Evolutionary conservation across 2,329 filamentous ascomycete genomes (phyloP).

Genomic region (Emmonsiellopsis sp.): DNA sequence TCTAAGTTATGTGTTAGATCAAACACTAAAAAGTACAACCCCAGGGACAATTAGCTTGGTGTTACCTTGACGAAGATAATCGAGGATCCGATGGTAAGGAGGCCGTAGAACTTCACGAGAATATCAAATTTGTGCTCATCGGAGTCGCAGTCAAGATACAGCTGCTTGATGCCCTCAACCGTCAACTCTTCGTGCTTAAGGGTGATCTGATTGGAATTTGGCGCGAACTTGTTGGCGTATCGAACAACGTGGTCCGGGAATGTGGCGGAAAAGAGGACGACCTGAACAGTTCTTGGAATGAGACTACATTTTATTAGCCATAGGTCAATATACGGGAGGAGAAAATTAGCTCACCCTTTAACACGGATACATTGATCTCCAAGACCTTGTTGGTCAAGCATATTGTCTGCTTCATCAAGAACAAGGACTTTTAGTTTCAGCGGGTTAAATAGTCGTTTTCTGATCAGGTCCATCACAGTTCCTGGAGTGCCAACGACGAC

Average conservation of each 20-base stretch:
- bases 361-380: conserved; percentile 92
- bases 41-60: conserved; percentile 14
- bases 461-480: conserved; percentile 80
- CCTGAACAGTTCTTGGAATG: conserved; percentile 66
- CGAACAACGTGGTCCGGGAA: conserved; percentile 76
- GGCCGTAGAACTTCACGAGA: conserved; percentile 84
- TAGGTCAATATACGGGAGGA: conserved; percentile 1
- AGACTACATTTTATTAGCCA: conserved; percentile 45
- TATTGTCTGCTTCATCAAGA: conserved; percentile 96
- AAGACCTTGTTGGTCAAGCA: conserved; percentile 91
- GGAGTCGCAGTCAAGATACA: conserved; percentile 86
- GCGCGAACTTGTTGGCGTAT: conserved; percentile 78
- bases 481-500: conserved; percentile 90
- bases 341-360: conserved; percentile 54
- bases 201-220: conserved; percentile 75
- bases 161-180: conserved; percentile 92
- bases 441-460: conserved; percentile 62
- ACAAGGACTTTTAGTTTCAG: conserved; percentile 71
- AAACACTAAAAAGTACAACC: neutral
- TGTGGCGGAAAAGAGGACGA: conserved; percentile 91
- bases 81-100: conserved; percentile 93
- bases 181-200: conserved; percentile 86
- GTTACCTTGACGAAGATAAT: conserved; percentile 91
- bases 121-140: conserved; percentile 79
- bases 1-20: conserved; percentile 40